Conservation (phyloP, 164 flowering plant genomes). For the Litsea cubeba region DNA sequence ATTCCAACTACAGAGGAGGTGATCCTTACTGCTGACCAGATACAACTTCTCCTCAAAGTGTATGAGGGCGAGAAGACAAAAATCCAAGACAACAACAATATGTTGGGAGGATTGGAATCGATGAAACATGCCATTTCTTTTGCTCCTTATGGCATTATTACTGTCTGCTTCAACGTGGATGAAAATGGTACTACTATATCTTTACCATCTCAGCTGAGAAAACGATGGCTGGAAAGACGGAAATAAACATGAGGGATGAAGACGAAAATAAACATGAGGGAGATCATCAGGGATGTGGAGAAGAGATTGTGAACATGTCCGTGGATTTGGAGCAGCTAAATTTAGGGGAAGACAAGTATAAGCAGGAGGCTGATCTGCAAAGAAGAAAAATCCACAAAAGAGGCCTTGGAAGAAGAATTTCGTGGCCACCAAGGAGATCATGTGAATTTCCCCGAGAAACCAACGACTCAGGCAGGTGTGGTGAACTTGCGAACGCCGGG, state of each 20-base stretch:
- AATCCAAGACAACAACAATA: constrained; percentile 49
- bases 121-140: constrained; percentile 5
- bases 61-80: constrained; percentile 61
- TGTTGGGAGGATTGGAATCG: constrained; percentile 41
- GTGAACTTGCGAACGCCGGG: too few species aligned
- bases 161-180: constrained; percentile 51
- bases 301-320: too few species aligned
- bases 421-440: constrained; percentile 23
- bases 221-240: constrained; percentile 50
- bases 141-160: constrained; percentile 38
- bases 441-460: too few species aligned
- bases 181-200: constrained; percentile 54
- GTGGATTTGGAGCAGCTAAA: too few species aligned
- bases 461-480: too few species aligned
- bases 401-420: constrained; percentile 41
- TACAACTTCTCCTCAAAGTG: constrained; percentile 44
- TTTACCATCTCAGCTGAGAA: constrained; percentile 58
- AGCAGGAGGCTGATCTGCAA: constrained; percentile 11
- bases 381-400: constrained; percentile 38
- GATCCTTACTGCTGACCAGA: constrained; percentile 43
- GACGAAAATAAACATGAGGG: too few species aligned
- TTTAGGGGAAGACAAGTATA: too few species aligned
- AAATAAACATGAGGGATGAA: too few species aligned
- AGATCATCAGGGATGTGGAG: too few species aligned
- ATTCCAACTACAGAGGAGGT: constrained; percentile 51